Evolutionary conservation across 305 asterid species (phyloP).

Genomic region (Fraxinus dipetala): DNA sequence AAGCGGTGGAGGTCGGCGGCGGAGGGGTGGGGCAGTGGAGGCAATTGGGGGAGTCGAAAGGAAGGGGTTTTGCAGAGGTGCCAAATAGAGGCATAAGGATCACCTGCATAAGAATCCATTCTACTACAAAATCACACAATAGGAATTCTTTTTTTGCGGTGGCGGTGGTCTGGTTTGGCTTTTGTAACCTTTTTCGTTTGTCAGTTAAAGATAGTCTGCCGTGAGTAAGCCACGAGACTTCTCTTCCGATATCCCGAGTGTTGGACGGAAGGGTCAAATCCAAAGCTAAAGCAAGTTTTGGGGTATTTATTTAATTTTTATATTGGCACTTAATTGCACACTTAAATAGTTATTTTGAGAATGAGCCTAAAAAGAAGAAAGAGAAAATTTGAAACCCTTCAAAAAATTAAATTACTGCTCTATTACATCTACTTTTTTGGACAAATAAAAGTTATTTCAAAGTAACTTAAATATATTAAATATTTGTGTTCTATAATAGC

Average conservation of each 20-base stretch:
- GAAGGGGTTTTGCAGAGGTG: neutral
- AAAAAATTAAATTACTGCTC: neutral
- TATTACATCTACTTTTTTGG: neutral
- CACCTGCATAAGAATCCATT: neutral
- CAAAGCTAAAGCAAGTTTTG: neutral
- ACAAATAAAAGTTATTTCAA: neutral
- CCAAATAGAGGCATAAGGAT: constrained; percentile 8
- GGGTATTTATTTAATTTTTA: neutral
- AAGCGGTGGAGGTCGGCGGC: neutral
- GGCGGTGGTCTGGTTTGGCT: neutral
- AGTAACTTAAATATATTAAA: neutral
- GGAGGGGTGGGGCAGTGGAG: neutral
- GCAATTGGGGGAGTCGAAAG: neutral
- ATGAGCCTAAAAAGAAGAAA: neutral
- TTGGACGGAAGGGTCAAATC: neutral
- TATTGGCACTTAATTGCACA: neutral
- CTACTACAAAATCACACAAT: neutral
- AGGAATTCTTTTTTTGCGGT: neutral
- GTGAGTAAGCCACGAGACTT: neutral
- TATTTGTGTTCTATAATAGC: neutral
- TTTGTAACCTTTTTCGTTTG: neutral
- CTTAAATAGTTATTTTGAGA: neutral
- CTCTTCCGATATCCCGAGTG: neutral
- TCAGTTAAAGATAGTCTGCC: neutral
- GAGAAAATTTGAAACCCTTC: neutral